Percentiles rank a stretch among this genome's conserved stretches.
Evolutionary conservation across 2,329 filamentous ascomycete genomes (phyloP).

Genomic region (Neonectria ditissima): DNA sequence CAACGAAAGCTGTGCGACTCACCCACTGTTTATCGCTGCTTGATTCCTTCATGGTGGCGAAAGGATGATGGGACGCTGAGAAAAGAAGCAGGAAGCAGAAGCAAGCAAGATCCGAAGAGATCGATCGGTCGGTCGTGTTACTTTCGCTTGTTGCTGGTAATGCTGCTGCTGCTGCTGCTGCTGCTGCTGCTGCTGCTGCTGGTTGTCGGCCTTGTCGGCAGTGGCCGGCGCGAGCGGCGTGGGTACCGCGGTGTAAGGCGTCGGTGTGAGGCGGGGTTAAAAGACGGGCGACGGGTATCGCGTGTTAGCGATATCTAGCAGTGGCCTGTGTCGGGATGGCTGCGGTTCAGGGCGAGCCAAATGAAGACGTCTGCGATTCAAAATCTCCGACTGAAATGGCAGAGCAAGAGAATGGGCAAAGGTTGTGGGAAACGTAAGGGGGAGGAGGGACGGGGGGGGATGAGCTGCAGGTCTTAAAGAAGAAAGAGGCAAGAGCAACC

Average conservation of each 20-base stretch:
- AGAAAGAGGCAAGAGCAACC: conserved; percentile 21
- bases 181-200: too few species aligned
- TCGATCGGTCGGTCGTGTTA: conserved; percentile 4
- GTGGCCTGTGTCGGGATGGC: neutral
- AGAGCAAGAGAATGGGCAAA: neutral
- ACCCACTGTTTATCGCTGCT: conserved; percentile 63
- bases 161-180: too few species aligned
- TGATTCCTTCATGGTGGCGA: conserved; percentile 38
- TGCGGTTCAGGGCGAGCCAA: neutral
- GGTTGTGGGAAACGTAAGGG: conserved; percentile 11
- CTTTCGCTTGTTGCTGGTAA: neutral
- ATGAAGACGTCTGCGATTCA: neutral
- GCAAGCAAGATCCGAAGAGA: conserved; percentile 5
- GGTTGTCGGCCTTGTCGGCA: neutral
- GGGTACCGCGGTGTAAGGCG: neutral
- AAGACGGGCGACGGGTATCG: conserved; percentile 1
- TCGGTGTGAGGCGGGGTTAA: conserved; percentile 16
- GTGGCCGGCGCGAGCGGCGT: neutral
- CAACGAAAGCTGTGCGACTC: conserved; percentile 41
- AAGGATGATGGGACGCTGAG: conserved; percentile 16
- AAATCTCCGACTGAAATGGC: neutral
- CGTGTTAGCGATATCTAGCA: neutral
- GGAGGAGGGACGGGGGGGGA: conserved; percentile 20
- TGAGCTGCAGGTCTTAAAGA: conserved; percentile 33
- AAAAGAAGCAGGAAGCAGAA: conserved; percentile 2